These are phyloP conservation scores for Trichoderma lentiforme DNA, from an alignment of 2,329 filamentous ascomycete species.

Conservation along the genomic window DNA sequence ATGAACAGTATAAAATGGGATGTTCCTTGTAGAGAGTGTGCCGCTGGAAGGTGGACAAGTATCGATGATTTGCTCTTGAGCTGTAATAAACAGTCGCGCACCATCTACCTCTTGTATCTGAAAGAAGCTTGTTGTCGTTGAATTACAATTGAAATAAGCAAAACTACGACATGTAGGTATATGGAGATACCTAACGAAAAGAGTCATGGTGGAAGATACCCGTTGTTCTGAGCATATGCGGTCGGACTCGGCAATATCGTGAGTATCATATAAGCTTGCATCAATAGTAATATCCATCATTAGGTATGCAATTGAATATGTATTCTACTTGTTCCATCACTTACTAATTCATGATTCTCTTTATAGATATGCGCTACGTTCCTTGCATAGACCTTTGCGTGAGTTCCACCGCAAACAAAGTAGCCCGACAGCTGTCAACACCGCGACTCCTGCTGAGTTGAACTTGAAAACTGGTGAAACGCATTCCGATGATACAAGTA, in stretches of 20 bases:
- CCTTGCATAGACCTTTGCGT: not conserved
- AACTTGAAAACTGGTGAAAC: not conserved
- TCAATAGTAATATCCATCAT: not conserved
- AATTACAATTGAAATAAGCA: too few relatives aligned
- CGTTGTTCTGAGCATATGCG: too few relatives aligned
- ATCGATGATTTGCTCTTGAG: not conserved
- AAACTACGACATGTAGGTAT: too few relatives aligned
- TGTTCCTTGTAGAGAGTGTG: not conserved
- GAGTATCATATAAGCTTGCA: not conserved
- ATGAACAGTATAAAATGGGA: not conserved
- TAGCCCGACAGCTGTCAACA: not conserved
- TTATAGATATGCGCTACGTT: not conserved
- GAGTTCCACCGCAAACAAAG: not conserved
- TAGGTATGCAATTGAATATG: not conserved
- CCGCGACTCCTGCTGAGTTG: not conserved
- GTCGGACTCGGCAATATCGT: not conserved
- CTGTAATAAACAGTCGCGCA: not conserved
- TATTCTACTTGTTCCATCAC: rapidly evolving
- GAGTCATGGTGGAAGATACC: too few relatives aligned
- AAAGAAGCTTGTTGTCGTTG: too few relatives aligned
- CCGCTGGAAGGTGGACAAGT: not conserved
- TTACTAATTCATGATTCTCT: not conserved
- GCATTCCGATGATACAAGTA: not conserved
- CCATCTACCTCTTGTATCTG: not conserved
- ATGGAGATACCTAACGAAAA: too few relatives aligned